Conservation (phyloP, 495 filamentous ascomycete genomes). For the Trichoderma virens region DNA sequence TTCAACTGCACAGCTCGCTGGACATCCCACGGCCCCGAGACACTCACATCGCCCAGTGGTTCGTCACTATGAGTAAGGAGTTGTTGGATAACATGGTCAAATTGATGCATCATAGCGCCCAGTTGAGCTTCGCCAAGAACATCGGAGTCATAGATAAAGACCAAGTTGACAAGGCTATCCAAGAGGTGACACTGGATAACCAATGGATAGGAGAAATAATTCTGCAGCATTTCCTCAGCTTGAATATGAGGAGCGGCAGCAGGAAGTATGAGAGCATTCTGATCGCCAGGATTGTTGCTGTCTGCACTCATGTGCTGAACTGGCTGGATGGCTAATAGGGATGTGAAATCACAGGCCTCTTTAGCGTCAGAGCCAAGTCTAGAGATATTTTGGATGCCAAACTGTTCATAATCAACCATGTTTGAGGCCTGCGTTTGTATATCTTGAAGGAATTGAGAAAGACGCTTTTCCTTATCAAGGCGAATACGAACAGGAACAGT, state of each 20-base stretch:
- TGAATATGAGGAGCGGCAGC: slow-evolving; percentile 12
- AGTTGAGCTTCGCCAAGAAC: slow-evolving; percentile 15
- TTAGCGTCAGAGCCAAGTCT: slow-evolving; percentile 21
- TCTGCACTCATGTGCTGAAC: slow-evolving; percentile 2
- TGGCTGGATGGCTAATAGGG: slow-evolving; percentile 31
- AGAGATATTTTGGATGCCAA: slow-evolving; percentile 37
- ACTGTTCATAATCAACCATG: slow-evolving; percentile 37
- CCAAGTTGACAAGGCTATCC: slow-evolving; percentile 10
- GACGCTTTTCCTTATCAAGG: slow-evolving; percentile 10
- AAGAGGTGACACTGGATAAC: slow-evolving; percentile 16
- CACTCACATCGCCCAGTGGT: background rate
- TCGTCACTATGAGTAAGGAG: background rate
- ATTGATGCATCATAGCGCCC: slow-evolving; percentile 17
- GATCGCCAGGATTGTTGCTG: background rate
- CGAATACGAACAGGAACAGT: slow-evolving; percentile 46
- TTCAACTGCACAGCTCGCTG: background rate
- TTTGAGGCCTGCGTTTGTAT: slow-evolving; percentile 28
- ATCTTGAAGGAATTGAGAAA: slow-evolving; percentile 15
- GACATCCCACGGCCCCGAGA: slow-evolving; percentile 7
- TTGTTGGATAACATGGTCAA: slow-evolving; percentile 13
- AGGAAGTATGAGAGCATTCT: slow-evolving; percentile 14
- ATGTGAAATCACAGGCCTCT: slow-evolving; percentile 32
- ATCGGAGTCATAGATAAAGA: slow-evolving; percentile 15
- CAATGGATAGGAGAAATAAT: slow-evolving; percentile 17
- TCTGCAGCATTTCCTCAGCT: background rate